Evolutionary conservation across 805 yeast species (phyloP).

Genomic region (Saccharomyces kudriavzevii): DNA sequence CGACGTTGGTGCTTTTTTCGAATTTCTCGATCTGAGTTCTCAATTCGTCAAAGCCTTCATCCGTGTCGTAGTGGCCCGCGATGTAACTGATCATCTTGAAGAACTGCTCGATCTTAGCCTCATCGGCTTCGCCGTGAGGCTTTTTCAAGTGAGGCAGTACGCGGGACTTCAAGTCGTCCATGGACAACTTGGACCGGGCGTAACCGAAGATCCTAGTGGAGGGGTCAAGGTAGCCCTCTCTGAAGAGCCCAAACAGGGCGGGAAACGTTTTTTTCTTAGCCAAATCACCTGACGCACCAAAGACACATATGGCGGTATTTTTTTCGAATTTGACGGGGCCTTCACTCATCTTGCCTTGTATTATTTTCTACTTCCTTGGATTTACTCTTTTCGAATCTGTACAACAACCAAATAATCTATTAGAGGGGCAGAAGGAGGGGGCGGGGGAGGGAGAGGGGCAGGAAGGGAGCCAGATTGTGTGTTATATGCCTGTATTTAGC

Average conservation of each 20-base stretch:
- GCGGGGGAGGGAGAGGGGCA: neutral
- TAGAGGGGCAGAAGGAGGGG: neutral
- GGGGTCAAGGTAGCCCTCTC: constrained; percentile 69
- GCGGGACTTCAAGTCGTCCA: constrained; percentile 60
- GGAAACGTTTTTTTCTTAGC: constrained; percentile 95
- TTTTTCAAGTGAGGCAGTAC: constrained; percentile 55
- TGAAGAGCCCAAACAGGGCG: constrained; percentile 65
- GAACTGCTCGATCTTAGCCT: constrained; percentile 50
- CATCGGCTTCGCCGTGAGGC: constrained; percentile 37
- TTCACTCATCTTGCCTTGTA: neutral
- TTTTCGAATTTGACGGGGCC: constrained; percentile 42
- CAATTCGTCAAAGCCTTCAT: constrained; percentile 62
- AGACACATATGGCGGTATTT: constrained; percentile 66
- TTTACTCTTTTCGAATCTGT: neutral
- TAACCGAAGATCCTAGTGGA: constrained; percentile 77
- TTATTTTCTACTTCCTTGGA: constrained; percentile 1
- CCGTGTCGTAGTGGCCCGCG: constrained; percentile 70
- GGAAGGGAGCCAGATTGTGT: neutral
- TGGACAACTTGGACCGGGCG: constrained; percentile 72
- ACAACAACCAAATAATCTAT: neutral
- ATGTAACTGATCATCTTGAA: constrained; percentile 58
- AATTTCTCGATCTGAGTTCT: constrained; percentile 47
- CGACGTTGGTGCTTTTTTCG: constrained; percentile 42
- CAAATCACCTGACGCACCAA: constrained; percentile 92
- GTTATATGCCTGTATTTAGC: neutral